Evolutionary conservation across 805 yeast species (phyloP).

Genomic region (Candida berthetii): DNA sequence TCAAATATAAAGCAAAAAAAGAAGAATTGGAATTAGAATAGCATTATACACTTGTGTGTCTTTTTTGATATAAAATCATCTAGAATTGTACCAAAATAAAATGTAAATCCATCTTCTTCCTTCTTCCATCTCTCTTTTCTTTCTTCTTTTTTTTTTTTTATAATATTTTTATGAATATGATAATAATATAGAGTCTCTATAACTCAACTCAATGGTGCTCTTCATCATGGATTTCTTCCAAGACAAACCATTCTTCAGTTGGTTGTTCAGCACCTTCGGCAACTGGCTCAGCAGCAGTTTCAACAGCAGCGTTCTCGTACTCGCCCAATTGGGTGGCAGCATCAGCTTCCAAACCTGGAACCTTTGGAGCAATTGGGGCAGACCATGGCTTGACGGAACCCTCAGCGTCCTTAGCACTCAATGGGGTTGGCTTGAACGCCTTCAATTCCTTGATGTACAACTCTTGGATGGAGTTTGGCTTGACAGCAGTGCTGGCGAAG

Average conservation of each 20-base stretch:
- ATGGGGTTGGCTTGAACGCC: conserved; percentile 79
- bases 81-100: neutral
- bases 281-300: conserved; percentile 53
- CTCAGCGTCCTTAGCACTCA: conserved; percentile 69
- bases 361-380: conserved; percentile 71
- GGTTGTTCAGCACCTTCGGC: conserved; percentile 34
- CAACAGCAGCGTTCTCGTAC: conserved; percentile 70
- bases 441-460: conserved; percentile 83
- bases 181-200: neutral
- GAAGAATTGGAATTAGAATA: too few relatives aligned
- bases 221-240: conserved; percentile 60
- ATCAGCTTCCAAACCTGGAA: conserved; percentile 66
- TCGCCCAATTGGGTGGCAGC: conserved; percentile 59
- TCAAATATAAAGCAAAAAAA: too few relatives aligned
- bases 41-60: too few relatives aligned
- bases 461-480: conserved; percentile 65
- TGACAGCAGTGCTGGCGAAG: conserved; percentile 27
- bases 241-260: conserved; percentile 71
- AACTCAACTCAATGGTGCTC: conserved; percentile 34
- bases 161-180: neutral
- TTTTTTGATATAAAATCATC: neutral
- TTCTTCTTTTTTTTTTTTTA: neutral
- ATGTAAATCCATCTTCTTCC: neutral
- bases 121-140: too few relatives aligned
- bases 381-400: conserved; percentile 78